These are phyloP conservation scores for Lepidium didymum DNA, from an alignment of 345 rosid species.

Conservation along the genomic window DNA sequence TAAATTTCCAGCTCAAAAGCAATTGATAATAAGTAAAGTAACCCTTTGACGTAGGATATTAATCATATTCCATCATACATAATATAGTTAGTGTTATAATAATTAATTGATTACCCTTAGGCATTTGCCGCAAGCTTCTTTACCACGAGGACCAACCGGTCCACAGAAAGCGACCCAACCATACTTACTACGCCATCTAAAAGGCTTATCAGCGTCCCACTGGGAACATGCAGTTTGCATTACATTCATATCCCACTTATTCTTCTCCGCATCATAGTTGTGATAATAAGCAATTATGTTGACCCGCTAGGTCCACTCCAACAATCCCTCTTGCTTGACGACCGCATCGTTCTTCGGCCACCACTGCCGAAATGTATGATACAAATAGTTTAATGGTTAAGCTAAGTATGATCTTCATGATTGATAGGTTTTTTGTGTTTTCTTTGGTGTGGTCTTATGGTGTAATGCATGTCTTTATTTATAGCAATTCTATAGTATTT, in stretches of 20 bases:
- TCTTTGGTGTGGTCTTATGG: background rate
- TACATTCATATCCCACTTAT: slow-evolving; percentile 42
- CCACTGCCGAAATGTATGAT: background rate
- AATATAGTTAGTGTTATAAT: no score
- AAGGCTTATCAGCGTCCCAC: slow-evolving; percentile 54
- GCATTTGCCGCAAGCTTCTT: slow-evolving; percentile 52
- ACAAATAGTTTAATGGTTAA: background rate
- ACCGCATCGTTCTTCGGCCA: slow-evolving; percentile 29
- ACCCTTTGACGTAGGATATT: no score
- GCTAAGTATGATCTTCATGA: slow-evolving; percentile 15
- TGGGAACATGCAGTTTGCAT: slow-evolving; percentile 53
- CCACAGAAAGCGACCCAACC: slow-evolving; percentile 71
- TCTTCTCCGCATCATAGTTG: slow-evolving; percentile 36
- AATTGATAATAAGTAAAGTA: no score
- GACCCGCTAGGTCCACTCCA: slow-evolving; percentile 19
- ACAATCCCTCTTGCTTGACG: slow-evolving; percentile 32
- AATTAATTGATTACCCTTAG: slow-evolving; percentile 27
- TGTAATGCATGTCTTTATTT: background rate
- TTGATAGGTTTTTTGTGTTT: background rate
- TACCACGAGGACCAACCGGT: slow-evolving; percentile 52
- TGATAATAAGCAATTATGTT: slow-evolving; percentile 54
- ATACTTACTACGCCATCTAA: slow-evolving; percentile 47
- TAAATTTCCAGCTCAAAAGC: no score
- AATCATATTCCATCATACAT: no score
- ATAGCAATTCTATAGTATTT: no score